Evolutionary conservation across 768 basidiomycete genomes (phyloP), one percentile per base, ranked within the genome.

Genomic region (Porphyrellus cyaneotinctus): DNA sequence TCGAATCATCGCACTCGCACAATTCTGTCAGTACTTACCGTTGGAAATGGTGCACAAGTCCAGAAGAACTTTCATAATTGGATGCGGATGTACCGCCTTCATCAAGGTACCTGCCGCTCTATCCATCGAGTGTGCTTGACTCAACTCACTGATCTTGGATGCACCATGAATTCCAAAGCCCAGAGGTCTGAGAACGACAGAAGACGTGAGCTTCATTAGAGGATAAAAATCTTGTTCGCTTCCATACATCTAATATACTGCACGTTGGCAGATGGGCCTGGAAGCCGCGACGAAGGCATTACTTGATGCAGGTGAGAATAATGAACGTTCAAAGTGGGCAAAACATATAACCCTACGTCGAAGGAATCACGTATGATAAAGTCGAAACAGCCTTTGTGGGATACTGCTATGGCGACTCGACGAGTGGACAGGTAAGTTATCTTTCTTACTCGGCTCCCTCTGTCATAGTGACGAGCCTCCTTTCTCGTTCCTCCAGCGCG

Each of bases 271-370:
- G 86, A 91, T 93, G 86, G 90, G 89, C 6, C 73, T 92, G 38
- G 91, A 93, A 67, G 91, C 91, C 2, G 81, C 87, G 1, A 90
- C 88, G 1, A 93, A 94, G 61, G 91, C 91, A 0, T 75, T 93
- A 22, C 79, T 93, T 15, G 91, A 94, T 60, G 90, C 91, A 58
- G 87, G 87, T 84, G 46, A 45, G 30, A 28, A 11, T 31, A 11
- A 20, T 43, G 4, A 10, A 31, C 5, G 24, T 17, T 13, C 4
- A n/a, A n/a, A 30, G 28, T 28, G 28, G 6, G 42, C 17, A 24
- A 17, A 31, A 42, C 6, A 26, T 17, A 39, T 18, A 35, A 23
- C 20, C 13, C 13, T 24, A 17, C 2, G 9, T 58, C 35, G 31
- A 12, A 87, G 90, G 91, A n/a, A 80, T 93, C 54, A 91, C 81